Evolutionary conservation across 2,329 filamentous ascomycete genomes (phyloP), one percentile per base, ranked within the genome.

Genomic region (Colletotrichum sp.): DNA sequence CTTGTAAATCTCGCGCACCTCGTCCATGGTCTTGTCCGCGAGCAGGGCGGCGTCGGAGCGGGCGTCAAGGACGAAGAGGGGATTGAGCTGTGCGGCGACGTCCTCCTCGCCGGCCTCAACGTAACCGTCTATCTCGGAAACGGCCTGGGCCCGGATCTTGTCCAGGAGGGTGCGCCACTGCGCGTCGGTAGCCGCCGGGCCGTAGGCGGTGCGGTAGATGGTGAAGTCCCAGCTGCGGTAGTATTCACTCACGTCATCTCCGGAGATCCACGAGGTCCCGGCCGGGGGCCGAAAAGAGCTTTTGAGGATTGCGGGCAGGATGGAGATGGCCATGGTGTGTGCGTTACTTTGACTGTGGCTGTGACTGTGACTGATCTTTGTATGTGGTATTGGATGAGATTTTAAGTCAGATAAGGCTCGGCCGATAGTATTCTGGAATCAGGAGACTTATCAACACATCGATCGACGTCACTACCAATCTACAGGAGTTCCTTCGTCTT

Each of bases 191-290:
- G 30, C 55, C 30, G 30, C 55, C 30, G 67, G 34, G 34, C 55
- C 55, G 24, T 60, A 70, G 3, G 52, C 49, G 24, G 34, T 70
- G 52, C 67, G 67, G 67, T 70, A 60, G 30, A 60, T 70, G 18
- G 67, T 62, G 67, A 70, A 62, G 55, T 55, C 52, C 55, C 55
- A 70, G 49, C 18, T 70, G 30, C 30, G 26, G 26, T 28, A 28
- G 26, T 28, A 28, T 28, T 28, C 28, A 30, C 30, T 21, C 28
- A 69, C 10, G 28, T 69, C 67, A 36, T 39, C 67, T 59, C 52
- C 52, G 16, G n/a, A 7, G 21, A 24, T 18, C 67, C 67, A 69
- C 16, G 52, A 24, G 3, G 52, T 26, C 0, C 49, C 6, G 34
- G 30, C 6, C 6, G 67, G 52, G 21, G 49, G 67, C 16, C 49